Base-by-base conservation (phyloP, 2,329 filamentous ascomycete species). In the Talaromyces marneffei region DNA sequence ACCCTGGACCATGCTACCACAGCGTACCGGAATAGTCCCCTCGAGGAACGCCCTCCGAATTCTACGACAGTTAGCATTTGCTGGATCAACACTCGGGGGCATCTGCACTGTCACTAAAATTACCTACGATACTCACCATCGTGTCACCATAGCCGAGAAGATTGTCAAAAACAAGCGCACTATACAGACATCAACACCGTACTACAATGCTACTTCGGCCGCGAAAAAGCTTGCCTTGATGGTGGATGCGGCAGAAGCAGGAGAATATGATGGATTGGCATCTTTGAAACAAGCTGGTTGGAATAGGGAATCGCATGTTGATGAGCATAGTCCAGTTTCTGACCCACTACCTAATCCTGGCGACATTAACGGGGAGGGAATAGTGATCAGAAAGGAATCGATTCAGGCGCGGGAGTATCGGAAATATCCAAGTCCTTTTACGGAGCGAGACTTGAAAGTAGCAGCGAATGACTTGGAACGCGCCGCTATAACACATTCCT, bases 1-100 rank as follows among this genome's bases (percentile, higher is more conserved):
- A 48, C 31, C 60, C 50, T 27, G 40, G 57, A 57, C 50, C 33
- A 76, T 76, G 70, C 69, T 74, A 57, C 59, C 71, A 40, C 71
- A 71, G 62, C 66, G 48, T 56, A 68, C 66, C 57, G 63, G 66
- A 56, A 65, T 67, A 59, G 72, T 78, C 39, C 77, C 77, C 25
- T 79, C 77, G 25, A 76, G 75, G 62, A 77, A 77, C 69, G 76
- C 77, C 46, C 70, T 79, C 20, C 75, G 76, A 63, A 72, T 74
- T 10, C 73, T 74, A 67, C 75, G 65, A 70, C 76, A 66, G n/a
- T 50, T 74, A 46, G 71, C 72, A n/a, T 63, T 72, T 14, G 69
- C 70, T 18, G 67, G 69, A 39, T 66, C 70, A 14, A 68, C 70
- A 2, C 70, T 77, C 25, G 75, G 76, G 8, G 71, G 76, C 39